These are phyloP conservation scores for Eutrema yunnanense DNA, from an alignment of 345 rosid species.

Conservation along the genomic window DNA sequence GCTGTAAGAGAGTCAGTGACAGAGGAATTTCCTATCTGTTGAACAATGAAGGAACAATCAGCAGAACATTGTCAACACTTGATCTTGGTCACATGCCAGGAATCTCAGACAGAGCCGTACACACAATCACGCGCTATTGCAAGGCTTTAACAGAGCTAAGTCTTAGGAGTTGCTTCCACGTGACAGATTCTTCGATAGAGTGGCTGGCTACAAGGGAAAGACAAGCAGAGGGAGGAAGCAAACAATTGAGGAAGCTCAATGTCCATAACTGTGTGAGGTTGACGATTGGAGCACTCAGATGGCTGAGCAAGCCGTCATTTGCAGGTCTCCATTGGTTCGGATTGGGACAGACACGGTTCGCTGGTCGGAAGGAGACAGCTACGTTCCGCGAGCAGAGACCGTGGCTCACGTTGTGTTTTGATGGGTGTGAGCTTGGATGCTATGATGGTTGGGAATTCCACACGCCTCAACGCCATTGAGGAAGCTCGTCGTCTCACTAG, in stretches of 20 bases:
- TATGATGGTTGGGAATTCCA: slow-evolving; percentile 63
- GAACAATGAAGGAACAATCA: slow-evolving; percentile 38
- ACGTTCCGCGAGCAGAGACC: slow-evolving; percentile 35
- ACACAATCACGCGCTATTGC: slow-evolving; percentile 32
- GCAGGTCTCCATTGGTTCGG: slow-evolving; percentile 57
- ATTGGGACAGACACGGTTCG: slow-evolving; percentile 35
- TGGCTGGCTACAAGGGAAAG: slow-evolving; percentile 39
- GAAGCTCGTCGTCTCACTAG: not conserved
- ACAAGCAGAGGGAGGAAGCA: slow-evolving; percentile 25
- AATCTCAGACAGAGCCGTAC: slow-evolving; percentile 46
- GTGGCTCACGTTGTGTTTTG: slow-evolving; percentile 54
- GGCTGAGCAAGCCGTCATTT: slow-evolving; percentile 43
- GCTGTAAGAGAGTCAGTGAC: slow-evolving; percentile 65
- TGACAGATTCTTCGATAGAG: slow-evolving; percentile 49
- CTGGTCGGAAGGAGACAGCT: slow-evolving; percentile 23
- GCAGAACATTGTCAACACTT: slow-evolving; percentile 42
- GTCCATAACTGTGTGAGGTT: slow-evolving; percentile 48
- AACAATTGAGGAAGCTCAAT: slow-evolving; percentile 48
- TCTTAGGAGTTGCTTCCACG: slow-evolving; percentile 44
- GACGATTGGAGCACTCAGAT: slow-evolving; percentile 32
- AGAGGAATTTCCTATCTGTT: slow-evolving; percentile 50
- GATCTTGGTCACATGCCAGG: slow-evolving; percentile 65
- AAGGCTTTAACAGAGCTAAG: slow-evolving; percentile 48
- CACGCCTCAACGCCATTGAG: slow-evolving; percentile 23
- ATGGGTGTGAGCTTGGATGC: slow-evolving; percentile 72